These are phyloP conservation scores for Gomphus bonarii DNA, from an alignment of 1,284 basidiomycete genomes.

Conservation along the genomic window DNA sequence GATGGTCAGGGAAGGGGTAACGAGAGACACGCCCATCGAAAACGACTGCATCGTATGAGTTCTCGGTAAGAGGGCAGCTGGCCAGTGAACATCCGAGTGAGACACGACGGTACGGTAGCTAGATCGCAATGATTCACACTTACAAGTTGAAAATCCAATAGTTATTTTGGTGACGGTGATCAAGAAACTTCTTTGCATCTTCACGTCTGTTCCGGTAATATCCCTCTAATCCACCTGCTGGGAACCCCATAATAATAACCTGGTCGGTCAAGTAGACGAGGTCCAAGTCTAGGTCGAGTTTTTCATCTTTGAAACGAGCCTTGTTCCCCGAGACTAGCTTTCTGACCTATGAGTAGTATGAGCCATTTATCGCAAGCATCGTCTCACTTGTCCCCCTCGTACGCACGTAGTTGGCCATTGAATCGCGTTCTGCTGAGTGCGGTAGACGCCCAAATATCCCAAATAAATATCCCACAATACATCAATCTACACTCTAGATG, in stretches of 20 bases:
- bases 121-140: constrained; percentile 1
- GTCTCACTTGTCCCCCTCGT: not conserved
- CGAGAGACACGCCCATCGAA: constrained; percentile 70
- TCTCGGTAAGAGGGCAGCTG: constrained; percentile 62
- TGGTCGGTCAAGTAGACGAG: constrained; percentile 76
- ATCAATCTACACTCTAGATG: not conserved
- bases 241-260: constrained; percentile 86
- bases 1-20: constrained; percentile 85
- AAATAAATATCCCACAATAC: not conserved
- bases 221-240: constrained; percentile 70
- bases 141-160: constrained; percentile 82
- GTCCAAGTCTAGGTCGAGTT: constrained; percentile 67
- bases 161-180: constrained; percentile 61
- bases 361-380: not conserved
- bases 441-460: not conserved
- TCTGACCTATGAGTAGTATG: constrained; percentile 4
- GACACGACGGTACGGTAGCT: not conserved
- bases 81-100: not conserved
- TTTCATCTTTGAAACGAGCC: constrained; percentile 63
- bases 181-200: constrained; percentile 72
- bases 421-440: not conserved
- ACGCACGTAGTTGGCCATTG: constrained; percentile 10
- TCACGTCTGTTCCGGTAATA: constrained; percentile 75
- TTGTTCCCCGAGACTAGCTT: constrained; percentile 63
- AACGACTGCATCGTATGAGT: constrained; percentile 48